These are phyloP conservation scores for Cryptococcus amylolentus DNA, from an alignment of 1,284 basidiomycete genomes.

Conservation along the genomic window DNA sequence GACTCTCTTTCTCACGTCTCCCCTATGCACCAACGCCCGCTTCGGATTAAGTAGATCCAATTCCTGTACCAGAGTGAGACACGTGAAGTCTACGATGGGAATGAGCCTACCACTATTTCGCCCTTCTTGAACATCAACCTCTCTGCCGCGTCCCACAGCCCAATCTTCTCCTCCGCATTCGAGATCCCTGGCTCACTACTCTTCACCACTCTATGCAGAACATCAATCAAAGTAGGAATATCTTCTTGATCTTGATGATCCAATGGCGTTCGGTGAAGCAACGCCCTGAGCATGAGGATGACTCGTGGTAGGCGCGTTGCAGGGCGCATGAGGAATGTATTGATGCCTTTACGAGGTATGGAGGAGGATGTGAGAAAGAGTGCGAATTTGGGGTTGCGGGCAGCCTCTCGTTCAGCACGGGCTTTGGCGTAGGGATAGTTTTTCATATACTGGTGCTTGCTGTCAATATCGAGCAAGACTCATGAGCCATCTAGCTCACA, in stretches of 20 bases:
- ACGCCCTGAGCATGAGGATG: slow-evolving; percentile 65
- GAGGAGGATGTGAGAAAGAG: slow-evolving; percentile 64
- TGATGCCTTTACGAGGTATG: slow-evolving; percentile 65
- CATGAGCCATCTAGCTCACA: slow-evolving; percentile 29
- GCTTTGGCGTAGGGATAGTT: slow-evolving; percentile 78
- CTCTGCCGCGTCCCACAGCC: slow-evolving; percentile 72
- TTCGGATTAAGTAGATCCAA: slow-evolving; percentile 55
- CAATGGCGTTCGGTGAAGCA: slow-evolving; percentile 59
- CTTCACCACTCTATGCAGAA: slow-evolving; percentile 23
- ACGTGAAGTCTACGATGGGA: slow-evolving; percentile 63
- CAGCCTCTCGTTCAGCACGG: slow-evolving; percentile 66
- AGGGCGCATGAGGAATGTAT: slow-evolving; percentile 74
- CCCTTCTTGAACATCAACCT: slow-evolving; percentile 66
- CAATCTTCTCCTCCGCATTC: slow-evolving; percentile 75
- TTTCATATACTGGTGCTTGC: slow-evolving; percentile 38
- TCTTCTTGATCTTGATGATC: slow-evolving; percentile 45
- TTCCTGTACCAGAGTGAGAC: slow-evolving; percentile 33
- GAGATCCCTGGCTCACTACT: slow-evolving; percentile 64
- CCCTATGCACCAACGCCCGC: slow-evolving; percentile 64
- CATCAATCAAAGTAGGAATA: slow-evolving; percentile 28
- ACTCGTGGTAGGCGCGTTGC: slow-evolving; percentile 75
- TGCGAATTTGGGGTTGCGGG: slow-evolving; percentile 62
- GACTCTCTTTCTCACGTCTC: slow-evolving; percentile 45
- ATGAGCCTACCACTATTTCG: slow-evolving; percentile 64
- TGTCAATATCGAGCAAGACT: slow-evolving; percentile 31